Evolutionary conservation across 2,329 filamentous ascomycete genomes (phyloP), one percentile per base, ranked within the genome.

Genomic region (Akanthomyces dipterigenus): DNA sequence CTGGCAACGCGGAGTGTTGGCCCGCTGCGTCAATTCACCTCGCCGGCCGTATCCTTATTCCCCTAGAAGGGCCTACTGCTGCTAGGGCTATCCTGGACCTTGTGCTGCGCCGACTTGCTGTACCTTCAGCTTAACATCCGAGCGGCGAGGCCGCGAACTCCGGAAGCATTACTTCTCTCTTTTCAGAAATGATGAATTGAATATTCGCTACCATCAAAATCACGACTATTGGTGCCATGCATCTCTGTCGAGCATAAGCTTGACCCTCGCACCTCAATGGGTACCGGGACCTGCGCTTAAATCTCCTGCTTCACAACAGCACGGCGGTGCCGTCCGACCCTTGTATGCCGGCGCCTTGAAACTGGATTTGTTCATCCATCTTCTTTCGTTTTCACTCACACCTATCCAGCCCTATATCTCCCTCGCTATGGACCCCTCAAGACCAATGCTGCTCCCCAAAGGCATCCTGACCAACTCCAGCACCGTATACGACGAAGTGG

Each of bases 401-500:
- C 28, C 16, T 31, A 18, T 12, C 12, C 26, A 5, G 43, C 9
- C 14, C 31, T 22, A 14, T 16, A 8, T 18, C 36, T 26, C 22
- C 31, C 31, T 24, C 42, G 58, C 48, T 14, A 76, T 76, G 74
- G 72, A 75, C 63, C 64, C 70, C 55, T 70, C 68, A 43, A 67
- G 75, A 66, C 71, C 75, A 42, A 75, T 79, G 71, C 76, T 83
- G 40, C 67, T 86, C 68, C 84, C 84, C 22, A 80, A 81, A 69
- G 84, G 83, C 69, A 79, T 86, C 63, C 77, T 86, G 63, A 76
- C 77, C 55, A 86, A 85, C 71, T 78, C 77, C 9, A 72, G 73
- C 38, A 73, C 76, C 55, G 76, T 85, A 38, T 83, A 84, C 65
- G 75, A 76, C 28, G 80, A 82, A 65, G 79, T 86, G 54, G 82